phyloP scores from a whole-genome alignment of 225 moss, liverwort and hornwort genomes.

The Pseudisothecium myosuroides region DNA sequence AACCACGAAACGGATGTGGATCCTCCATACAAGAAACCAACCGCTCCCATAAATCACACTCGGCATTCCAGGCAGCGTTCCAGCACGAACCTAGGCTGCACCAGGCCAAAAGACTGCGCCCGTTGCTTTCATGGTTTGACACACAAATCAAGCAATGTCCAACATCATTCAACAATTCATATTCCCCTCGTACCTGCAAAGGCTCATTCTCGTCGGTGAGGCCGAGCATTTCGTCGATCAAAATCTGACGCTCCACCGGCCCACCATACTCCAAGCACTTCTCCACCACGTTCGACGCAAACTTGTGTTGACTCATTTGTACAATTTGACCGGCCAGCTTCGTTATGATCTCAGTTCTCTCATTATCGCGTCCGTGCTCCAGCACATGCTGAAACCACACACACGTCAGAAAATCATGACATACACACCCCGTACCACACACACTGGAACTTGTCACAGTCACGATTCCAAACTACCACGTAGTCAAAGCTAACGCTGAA shows the following conservation, averaged over 20 bases:
- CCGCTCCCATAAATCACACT: background rate
- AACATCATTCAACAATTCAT: background rate
- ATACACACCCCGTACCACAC: background rate
- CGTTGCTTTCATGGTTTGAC: background rate
- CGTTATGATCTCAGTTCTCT: conserved; percentile 81
- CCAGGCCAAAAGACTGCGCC: background rate
- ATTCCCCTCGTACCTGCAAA: conserved; percentile 49
- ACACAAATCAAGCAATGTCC: background rate
- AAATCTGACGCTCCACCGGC: conserved; percentile 87
- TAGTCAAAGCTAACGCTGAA: background rate
- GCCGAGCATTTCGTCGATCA: conserved; percentile 97
- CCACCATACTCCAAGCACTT: conserved; percentile 93
- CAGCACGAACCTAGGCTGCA: background rate
- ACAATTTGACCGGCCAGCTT: conserved; percentile 95
- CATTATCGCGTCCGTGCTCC: conserved; percentile 72
- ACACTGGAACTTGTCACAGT: background rate
- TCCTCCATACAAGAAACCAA: background rate
- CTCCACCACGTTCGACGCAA: conserved; percentile 90
- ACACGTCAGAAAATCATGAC: background rate
- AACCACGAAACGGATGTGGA: background rate
- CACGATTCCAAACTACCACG: background rate
- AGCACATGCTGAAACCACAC: conserved; percentile 56
- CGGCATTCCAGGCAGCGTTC: background rate
- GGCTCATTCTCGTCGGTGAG: conserved; percentile 98
- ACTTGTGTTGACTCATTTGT: conserved; percentile 99